Conservation (phyloP, 768 basidiomycete species). For the Naganishia kalamii region DNA sequence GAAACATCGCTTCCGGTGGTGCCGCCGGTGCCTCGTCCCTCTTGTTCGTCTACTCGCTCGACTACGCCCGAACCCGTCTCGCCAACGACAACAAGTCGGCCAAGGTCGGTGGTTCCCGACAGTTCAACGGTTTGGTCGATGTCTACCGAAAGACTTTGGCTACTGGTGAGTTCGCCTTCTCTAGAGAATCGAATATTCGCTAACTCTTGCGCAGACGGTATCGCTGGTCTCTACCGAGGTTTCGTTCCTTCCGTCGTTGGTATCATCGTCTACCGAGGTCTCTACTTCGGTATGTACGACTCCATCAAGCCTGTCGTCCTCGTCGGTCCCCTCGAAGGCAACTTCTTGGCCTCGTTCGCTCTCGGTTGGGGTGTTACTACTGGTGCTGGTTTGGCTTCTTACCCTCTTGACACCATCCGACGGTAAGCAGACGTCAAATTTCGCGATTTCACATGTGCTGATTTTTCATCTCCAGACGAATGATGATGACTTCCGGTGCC, state of each 20-base stretch:
- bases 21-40: conserved; percentile 97
- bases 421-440: conserved; percentile 52
- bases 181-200: no score
- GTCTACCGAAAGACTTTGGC: conserved; percentile 97
- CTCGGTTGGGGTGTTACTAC: conserved; percentile 99
- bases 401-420: conserved; percentile 56
- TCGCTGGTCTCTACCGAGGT: conserved; percentile 98
- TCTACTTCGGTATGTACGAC: conserved; percentile 77
- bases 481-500: conserved; percentile 99
- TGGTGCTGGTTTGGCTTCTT: conserved; percentile 95
- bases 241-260: conserved; percentile 98
- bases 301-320: conserved; percentile 80
- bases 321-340: conserved; percentile 87
- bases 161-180: conserved; percentile 44
- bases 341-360: conserved; percentile 91
- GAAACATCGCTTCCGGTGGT: conserved; percentile 85
- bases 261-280: conserved; percentile 99
- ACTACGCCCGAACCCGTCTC: conserved; percentile 98
- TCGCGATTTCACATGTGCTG: background rate
- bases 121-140: conserved; percentile 97
- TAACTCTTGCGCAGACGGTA: conserved; percentile 58
- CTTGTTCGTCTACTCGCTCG: conserved; percentile 99
- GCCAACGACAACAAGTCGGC: conserved; percentile 72
- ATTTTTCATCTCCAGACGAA: conserved; percentile 52
- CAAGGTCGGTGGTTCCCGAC: conserved; percentile 82